phyloP scores from a whole-genome alignment of 2,329 filamentous ascomycete genomes.

The Polytolypa hystricis region DNA sequence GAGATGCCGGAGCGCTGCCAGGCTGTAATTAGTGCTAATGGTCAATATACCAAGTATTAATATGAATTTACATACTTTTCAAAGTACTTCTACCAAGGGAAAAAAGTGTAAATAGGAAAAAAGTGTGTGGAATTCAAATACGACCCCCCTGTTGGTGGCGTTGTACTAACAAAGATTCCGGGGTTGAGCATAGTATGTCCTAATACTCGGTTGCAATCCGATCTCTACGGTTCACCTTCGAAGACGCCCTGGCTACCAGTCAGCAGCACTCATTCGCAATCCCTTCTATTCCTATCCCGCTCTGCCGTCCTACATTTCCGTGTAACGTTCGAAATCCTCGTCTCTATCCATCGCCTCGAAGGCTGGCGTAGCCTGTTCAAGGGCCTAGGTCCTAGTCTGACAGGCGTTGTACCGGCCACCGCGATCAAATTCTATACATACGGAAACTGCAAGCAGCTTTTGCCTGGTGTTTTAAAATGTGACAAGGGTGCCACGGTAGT shows the following conservation, averaged over 20 bases:
- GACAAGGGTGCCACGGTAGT: not conserved
- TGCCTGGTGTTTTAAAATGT: conserved; percentile 36
- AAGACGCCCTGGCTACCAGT: conserved; percentile 25
- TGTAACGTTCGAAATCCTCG: conserved; percentile 77
- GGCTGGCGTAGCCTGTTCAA: conserved; percentile 84
- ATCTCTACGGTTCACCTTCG: conserved; percentile 83
- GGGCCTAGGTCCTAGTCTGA: conserved; percentile 76
- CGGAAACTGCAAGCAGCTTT: conserved; percentile 73
- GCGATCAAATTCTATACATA: conserved; percentile 95
- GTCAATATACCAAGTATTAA: too few relatives aligned
- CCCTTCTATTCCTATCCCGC: too few relatives aligned
- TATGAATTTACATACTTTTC: too few relatives aligned
- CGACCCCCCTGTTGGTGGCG: too few relatives aligned
- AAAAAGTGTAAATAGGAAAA: too few relatives aligned
- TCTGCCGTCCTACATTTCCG: conserved; percentile 58
- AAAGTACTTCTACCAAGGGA: too few relatives aligned
- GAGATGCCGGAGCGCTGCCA: too few relatives aligned
- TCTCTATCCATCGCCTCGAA: conserved; percentile 65
- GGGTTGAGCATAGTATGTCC: too few relatives aligned
- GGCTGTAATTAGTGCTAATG: too few relatives aligned
- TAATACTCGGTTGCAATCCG: conserved; percentile 86
- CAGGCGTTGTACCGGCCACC: conserved; percentile 78
- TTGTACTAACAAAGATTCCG: too few relatives aligned
- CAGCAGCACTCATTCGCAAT: not conserved
- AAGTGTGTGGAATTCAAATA: too few relatives aligned